These are phyloP conservation scores for Licmophora abbreviata DNA, from an alignment of 108 stramenopile genomes.

Conservation along the genomic window DNA sequence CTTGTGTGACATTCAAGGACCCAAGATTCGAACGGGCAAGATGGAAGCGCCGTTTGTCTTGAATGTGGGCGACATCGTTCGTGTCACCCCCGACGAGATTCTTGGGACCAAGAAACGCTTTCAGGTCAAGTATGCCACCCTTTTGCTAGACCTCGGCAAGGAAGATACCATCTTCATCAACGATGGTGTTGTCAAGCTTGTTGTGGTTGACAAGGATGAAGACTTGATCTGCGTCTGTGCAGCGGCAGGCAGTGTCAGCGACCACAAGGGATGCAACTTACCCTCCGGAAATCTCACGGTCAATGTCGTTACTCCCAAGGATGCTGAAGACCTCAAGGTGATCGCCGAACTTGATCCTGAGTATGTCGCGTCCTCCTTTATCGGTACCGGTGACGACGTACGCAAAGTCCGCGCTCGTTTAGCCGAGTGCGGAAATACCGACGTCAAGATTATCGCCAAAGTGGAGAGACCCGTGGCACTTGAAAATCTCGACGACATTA, in stretches of 20 bases:
- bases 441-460: constrained; percentile 28
- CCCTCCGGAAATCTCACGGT: constrained; percentile 57
- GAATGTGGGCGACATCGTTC: constrained; percentile 30
- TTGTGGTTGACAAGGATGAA: constrained; percentile 29
- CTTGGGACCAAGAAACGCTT: background rate
- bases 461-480: constrained; percentile 28
- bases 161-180: constrained; percentile 25
- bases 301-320: constrained; percentile 38
- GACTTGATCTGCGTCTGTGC: constrained; percentile 49
- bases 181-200: constrained; percentile 32
- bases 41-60: constrained; percentile 21
- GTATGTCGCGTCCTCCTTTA: constrained; percentile 28
- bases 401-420: constrained; percentile 22
- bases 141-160: background rate
- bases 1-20: constrained; percentile 43
- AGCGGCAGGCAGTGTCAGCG: constrained; percentile 34
- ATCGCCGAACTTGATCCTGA: constrained; percentile 22
- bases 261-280: constrained; percentile 71
- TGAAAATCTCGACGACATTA: constrained; percentile 29
- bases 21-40: constrained; percentile 41
- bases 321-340: constrained; percentile 15
- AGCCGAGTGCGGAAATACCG: constrained; percentile 8
- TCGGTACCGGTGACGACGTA: constrained; percentile 15
- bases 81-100: background rate
- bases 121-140: background rate